Conservation (phyloP, 805 yeast genomes). For the Deakozyma indianensis region DNA sequence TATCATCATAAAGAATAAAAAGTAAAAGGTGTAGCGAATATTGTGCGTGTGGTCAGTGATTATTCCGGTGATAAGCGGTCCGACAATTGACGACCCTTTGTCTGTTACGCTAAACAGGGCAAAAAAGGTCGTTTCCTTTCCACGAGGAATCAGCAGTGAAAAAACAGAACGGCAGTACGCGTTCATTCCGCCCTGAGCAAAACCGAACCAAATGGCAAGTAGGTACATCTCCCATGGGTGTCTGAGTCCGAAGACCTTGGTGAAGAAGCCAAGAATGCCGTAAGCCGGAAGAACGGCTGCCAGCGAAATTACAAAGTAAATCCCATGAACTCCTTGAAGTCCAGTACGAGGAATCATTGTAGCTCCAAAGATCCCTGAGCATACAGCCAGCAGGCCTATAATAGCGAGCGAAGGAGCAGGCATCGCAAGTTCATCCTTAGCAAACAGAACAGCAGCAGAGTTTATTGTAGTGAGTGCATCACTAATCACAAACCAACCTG, state of each 20-base stretch:
- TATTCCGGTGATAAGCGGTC: slow-evolving; percentile 60
- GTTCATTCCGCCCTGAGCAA: slow-evolving; percentile 58
- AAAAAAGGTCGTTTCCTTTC: slow-evolving; percentile 63
- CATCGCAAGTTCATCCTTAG: slow-evolving; percentile 58
- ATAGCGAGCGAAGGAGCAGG: slow-evolving; percentile 47
- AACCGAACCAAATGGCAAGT: slow-evolving; percentile 62
- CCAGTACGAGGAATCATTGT: slow-evolving; percentile 34
- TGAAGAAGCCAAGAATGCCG: slow-evolving; percentile 53
- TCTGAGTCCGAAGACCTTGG: slow-evolving; percentile 40
- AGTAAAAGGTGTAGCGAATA: slow-evolving; percentile 57
- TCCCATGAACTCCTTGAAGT: slow-evolving; percentile 31
- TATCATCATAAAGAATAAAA: slow-evolving; percentile 39
- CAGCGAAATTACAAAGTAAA: slow-evolving; percentile 42
- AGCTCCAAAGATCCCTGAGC: slow-evolving; percentile 58
- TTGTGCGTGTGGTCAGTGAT: slow-evolving; percentile 62
- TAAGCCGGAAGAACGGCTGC: slow-evolving; percentile 56
- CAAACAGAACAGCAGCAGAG: slow-evolving; percentile 64
- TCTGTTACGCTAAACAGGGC: slow-evolving; percentile 67
- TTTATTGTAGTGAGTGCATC: slow-evolving; percentile 69
- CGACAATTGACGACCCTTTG: slow-evolving; percentile 63
- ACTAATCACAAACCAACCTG: slow-evolving; percentile 66
- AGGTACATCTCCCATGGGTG: slow-evolving; percentile 55
- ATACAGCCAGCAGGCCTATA: slow-evolving; percentile 51
- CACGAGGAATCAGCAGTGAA: slow-evolving; percentile 55
- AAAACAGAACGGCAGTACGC: slow-evolving; percentile 57